Evolutionary conservation across 1,139 yeast genomes (phyloP), one percentile per base, ranked within the genome.

Genomic region (Yamadazyma atmosphaerica): DNA sequence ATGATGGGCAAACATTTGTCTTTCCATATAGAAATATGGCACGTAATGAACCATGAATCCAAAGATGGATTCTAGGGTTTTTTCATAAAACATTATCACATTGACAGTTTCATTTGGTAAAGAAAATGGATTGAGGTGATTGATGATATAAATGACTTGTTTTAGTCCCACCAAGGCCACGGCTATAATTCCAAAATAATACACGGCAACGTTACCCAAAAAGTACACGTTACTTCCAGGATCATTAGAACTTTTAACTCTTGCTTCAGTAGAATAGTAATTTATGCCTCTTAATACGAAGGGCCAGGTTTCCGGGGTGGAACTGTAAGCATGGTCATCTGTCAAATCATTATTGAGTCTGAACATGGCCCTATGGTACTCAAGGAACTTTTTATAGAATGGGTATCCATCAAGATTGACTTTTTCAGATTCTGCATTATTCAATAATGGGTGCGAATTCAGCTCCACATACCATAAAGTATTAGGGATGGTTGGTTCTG

Each of bases 381-480:
- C 72, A 36, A 47, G 35, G 4, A 70, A 22, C 43, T 68, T 68
- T 27, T 47, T 37, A 46, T 54, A 58, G 38, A 69, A 65, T 1
- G 62, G 45, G 36, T 50, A 57, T 9, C 49, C 41, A 12, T 41
- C 43, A 34, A 60, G 46, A 30, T 60, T 51, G 13, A 71, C 61
- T 33, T 60, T 58, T 13, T 63, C 70, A 17, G 43, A 43, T n/a
- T 35, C 53, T 55, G 29, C 23, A 29, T 66, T 48, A 16, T 61
- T 67, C 7, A 66, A 49, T 4, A 56, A 42, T 2, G 86, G 84
- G 53, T 81, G 83, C n/a, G 63, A 58, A 48, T 81, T 81, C 42
- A 61, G 61, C 48, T 86, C 95, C 35, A 86, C 66, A 47, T 68
- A 75, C 82, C 94, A 86, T 33, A 76, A 58, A 0, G 90, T 69